Percentiles rank a stretch among this genome's conserved stretches.
phyloP scores from a whole-genome alignment of 2,329 filamentous ascomycete species.

The Aureobasidium sp. region DNA sequence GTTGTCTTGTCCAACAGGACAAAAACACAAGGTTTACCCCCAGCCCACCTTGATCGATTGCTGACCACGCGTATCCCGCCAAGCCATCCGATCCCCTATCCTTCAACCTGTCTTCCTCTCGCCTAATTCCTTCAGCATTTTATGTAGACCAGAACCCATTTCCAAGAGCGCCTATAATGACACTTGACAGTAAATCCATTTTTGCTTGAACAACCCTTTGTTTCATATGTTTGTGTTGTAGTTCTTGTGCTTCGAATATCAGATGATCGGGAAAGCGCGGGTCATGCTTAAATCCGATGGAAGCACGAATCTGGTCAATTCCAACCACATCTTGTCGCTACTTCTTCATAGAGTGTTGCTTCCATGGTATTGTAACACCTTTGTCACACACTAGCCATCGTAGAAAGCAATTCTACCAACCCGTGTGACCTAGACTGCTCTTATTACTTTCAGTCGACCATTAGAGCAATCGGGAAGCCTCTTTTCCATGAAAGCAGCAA shows the following conservation, averaged over 20 bases:
- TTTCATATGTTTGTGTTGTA: not conserved
- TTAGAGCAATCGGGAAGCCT: not conserved
- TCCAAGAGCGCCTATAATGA: not conserved
- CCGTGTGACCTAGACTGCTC: too few species aligned
- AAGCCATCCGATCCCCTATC: not conserved
- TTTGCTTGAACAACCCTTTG: too few species aligned
- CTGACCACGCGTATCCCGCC: constrained; percentile 6
- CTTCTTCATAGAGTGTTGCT: not conserved
- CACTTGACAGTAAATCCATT: not conserved
- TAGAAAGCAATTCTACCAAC: not conserved
- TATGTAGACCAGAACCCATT: not conserved
- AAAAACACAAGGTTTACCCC: not conserved
- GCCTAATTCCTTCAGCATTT: not conserved
- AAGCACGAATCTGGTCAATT: not conserved
- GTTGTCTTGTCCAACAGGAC: not conserved
- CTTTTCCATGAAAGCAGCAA: not conserved
- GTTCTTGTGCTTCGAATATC: too few species aligned
- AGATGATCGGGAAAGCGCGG: not conserved
- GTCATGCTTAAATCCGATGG: not conserved
- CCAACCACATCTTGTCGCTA: not conserved
- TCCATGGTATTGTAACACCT: not conserved
- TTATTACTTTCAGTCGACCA: not conserved
- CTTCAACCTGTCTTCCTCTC: not conserved
- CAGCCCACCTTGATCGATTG: constrained; percentile 4
- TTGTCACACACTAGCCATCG: not conserved